phyloP scores from a whole-genome alignment of 352 stramenopile genomes.

The Globisporangium nodosum region DNA sequence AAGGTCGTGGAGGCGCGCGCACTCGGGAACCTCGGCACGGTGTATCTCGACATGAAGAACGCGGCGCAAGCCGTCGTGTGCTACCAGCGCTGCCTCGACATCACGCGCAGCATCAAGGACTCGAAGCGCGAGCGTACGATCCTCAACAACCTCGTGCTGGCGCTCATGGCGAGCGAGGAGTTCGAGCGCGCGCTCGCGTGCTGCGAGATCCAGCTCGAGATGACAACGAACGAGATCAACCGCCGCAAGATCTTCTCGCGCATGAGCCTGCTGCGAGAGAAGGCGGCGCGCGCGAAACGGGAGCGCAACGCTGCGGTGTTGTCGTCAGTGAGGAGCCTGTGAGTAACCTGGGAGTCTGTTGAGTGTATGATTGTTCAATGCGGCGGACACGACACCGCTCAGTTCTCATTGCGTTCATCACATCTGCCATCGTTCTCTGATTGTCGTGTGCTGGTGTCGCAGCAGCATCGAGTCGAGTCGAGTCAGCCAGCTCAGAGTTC shows the following conservation, averaged over 20 bases:
- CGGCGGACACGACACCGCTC: no score
- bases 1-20: conserved; percentile 65
- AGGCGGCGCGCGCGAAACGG: conserved; percentile 15
- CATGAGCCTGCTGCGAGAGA: conserved; percentile 66
- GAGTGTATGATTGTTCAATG: no score
- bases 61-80: conserved; percentile 59
- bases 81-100: conserved; percentile 74
- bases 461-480: neutral
- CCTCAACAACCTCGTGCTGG: conserved; percentile 80
- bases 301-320: conserved; percentile 3
- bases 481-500: no score
- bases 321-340: neutral
- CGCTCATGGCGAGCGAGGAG: conserved; percentile 57
- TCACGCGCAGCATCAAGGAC: conserved; percentile 65
- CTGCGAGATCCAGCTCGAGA: conserved; percentile 66
- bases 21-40: conserved; percentile 71
- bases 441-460: neutral
- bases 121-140: conserved; percentile 77
- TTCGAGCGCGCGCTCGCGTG: conserved; percentile 49
- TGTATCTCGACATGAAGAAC: conserved; percentile 73
- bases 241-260: conserved; percentile 72
- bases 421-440: no score
- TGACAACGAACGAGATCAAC: conserved; percentile 64
- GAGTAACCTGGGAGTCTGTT: neutral
- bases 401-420: neutral